A percentile compares a stretch with the other conserved stretches of the same genome.
Evolutionary conservation across 2,329 filamentous ascomycete genomes (phyloP).

Genomic region (Amauroascus niger): DNA sequence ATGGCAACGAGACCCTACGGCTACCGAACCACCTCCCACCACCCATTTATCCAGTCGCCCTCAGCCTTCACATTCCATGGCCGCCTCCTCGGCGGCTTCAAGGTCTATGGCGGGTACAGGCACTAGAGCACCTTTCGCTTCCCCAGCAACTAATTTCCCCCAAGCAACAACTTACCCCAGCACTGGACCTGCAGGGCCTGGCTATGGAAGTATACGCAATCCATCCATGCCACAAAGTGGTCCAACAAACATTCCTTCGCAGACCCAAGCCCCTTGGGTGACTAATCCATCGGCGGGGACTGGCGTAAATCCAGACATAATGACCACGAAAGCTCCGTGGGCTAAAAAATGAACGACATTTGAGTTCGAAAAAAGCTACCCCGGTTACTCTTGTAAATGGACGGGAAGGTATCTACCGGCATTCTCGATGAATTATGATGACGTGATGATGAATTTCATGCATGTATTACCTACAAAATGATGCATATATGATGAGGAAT

Average conservation of each 20-base stretch:
- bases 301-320: background rate
- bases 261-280: slow-evolving; percentile 10
- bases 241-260: background rate
- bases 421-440: background rate
- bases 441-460: background rate
- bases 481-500: background rate
- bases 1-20: slow-evolving; percentile 60
- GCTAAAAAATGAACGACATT: slow-evolving; percentile 2
- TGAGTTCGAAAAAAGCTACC: background rate
- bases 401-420: background rate
- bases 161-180: background rate
- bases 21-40: slow-evolving; percentile 41
- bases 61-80: background rate
- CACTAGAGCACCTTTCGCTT: slow-evolving; percentile 31
- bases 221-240: background rate
- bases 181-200: background rate
- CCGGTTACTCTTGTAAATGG: background rate
- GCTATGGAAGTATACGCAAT: background rate
- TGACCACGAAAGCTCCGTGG: slow-evolving; percentile 13
- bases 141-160: slow-evolving; percentile 6
- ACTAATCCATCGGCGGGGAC: background rate
- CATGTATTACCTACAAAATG: background rate
- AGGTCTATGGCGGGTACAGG: slow-evolving; percentile 19
- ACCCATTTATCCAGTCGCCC: slow-evolving; percentile 41
- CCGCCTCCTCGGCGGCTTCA: slow-evolving; percentile 11